Evolutionary conservation across 768 basidiomycete genomes (phyloP), one percentile per base, ranked within the genome.

Genomic region (Lepiota brunneoincarnata): DNA sequence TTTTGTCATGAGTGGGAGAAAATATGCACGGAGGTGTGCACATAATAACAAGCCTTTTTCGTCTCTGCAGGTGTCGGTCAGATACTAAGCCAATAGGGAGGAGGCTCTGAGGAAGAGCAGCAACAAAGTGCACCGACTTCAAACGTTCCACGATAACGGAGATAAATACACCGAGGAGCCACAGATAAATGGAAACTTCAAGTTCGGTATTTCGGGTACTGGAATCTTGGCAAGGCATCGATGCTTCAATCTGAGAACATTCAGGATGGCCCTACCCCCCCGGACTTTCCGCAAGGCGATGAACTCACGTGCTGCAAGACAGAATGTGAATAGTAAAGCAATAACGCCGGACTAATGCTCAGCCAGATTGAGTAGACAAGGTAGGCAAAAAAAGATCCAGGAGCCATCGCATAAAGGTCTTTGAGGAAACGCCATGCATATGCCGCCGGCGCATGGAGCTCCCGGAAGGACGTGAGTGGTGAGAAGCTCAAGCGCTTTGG

Each of bases 1-100:
- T 61, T 60, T 56, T 15, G 69, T 73, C 4, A 79, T 55, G 34
- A 62, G 63, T 0, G 78, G 78, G 14, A 74, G 56, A 50, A 75
- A 75, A 52, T 73, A 61, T 3, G 66, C 63, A 41, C 73, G 69
- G 1, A 78, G 61, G 39, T 67, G 65, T 1, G 66, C 72, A 6
- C 60, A 61, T 20, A 63, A n/a, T 44, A 43, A 14, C 51, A 66
- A 51, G 41, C 56, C 53, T 20, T 58, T 51, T 59, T 69, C 58
- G 10, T 50, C 47, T 26, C 59, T 52, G 20, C 21, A 4, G 6
- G 45, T 49, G 42, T n/a, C n/a, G 48, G 11, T 12, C 17, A 49
- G 24, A 4, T 51, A 26, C n/a, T 14, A 5, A n/a, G 48, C 23
- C 20, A 24, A 28, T 5, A 23, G n/a, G n/a, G n/a, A n/a, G n/a